Evolutionary conservation across 1,284 basidiomycete species (phyloP).

Genomic region (Phellopilus nigrolimitatus): DNA sequence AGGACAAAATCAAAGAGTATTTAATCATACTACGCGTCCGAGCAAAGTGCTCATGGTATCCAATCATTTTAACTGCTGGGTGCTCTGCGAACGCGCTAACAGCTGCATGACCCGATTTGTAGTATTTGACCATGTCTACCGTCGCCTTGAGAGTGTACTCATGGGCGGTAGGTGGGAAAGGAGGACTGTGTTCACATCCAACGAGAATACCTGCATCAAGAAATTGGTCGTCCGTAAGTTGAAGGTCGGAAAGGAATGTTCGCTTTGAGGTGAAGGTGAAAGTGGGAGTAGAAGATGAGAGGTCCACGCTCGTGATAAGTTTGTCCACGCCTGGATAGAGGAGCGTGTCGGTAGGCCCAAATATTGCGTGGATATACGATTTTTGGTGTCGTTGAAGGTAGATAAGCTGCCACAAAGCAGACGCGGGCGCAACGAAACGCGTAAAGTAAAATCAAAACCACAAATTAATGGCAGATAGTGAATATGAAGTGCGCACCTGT

Average conservation of each 20-base stretch:
- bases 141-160: constrained; percentile 78
- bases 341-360: constrained; percentile 85
- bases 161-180: constrained; percentile 82
- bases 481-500: too few species aligned
- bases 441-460: constrained; percentile 15
- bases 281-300: constrained; percentile 55
- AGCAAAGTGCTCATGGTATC: constrained; percentile 86
- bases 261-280: constrained; percentile 89
- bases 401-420: constrained; percentile 57
- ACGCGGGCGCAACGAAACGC: constrained; percentile 14
- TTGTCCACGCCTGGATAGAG: constrained; percentile 89
- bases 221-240: constrained; percentile 85
- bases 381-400: constrained; percentile 93
- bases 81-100: constrained; percentile 77
- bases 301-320: constrained; percentile 85
- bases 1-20: constrained; percentile 86
- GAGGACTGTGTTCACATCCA: constrained; percentile 82
- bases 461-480: too few species aligned
- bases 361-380: constrained; percentile 93
- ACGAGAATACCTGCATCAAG: constrained; percentile 91
- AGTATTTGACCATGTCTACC: constrained; percentile 86
- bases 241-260: constrained; percentile 71
- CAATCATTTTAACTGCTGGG: constrained; percentile 68
- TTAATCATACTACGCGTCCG: constrained; percentile 91
- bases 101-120: constrained; percentile 80